phyloP scores from a whole-genome alignment of 2,329 filamentous ascomycete genomes.

The Talaromyces sp. region DNA sequence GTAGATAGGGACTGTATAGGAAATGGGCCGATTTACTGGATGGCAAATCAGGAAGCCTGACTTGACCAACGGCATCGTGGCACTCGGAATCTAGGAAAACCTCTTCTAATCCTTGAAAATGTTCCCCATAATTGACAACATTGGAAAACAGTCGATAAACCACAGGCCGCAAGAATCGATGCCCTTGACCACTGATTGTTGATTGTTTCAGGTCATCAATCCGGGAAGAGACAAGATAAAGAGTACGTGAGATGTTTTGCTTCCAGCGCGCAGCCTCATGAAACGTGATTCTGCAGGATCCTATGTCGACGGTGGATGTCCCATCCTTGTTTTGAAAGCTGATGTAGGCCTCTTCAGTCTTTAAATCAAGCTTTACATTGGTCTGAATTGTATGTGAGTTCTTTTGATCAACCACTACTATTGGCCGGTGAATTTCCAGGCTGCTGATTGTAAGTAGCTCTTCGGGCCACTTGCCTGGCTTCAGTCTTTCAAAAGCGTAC shows the following conservation, averaged over 20 bases:
- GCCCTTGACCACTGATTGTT: neutral
- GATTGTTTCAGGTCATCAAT: neutral
- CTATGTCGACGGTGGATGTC: neutral
- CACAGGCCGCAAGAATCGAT: slow-evolving; percentile 10
- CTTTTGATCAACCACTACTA: neutral
- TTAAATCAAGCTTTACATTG: neutral
- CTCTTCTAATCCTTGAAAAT: slow-evolving; percentile 20
- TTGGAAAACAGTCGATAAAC: slow-evolving; percentile 22
- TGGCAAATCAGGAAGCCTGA: slow-evolving; percentile 10
- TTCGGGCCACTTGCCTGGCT: neutral
- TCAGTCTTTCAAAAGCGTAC: neutral
- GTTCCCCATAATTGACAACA: slow-evolving; percentile 18
- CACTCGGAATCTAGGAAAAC: slow-evolving; percentile 14
- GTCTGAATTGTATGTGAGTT: neutral
- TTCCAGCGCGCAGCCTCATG: slow-evolving; percentile 20
- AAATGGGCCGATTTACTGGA: slow-evolving; percentile 4
- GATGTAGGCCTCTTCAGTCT: neutral
- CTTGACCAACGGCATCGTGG: slow-evolving; percentile 14
- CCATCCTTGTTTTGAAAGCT: neutral
- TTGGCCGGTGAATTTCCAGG: neutral
- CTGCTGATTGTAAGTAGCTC: neutral
- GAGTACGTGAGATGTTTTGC: slow-evolving; percentile 31
- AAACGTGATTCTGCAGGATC: neutral
- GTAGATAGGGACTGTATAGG: slow-evolving; percentile 14
- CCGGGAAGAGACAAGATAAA: neutral